Conservation (phyloP, 2,329 filamentous ascomycete species). For the Xylariales sp. region DNA sequence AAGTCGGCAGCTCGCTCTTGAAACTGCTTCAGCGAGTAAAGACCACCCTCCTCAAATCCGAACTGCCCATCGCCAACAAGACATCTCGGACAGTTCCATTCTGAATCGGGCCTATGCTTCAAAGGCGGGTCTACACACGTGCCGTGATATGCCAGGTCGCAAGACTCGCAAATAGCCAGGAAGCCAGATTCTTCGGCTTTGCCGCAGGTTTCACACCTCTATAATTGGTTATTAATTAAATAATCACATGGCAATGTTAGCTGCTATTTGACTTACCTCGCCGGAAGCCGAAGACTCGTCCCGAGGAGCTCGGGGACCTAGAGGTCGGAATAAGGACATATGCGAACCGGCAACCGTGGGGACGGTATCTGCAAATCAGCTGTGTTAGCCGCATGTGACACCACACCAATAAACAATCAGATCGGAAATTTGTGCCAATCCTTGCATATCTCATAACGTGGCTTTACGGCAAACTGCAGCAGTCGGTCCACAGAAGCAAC, state of each 20-base stretch:
- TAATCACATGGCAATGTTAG: background rate
- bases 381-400: slow-evolving; percentile 28
- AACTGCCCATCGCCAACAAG: slow-evolving; percentile 95
- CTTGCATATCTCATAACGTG: slow-evolving; percentile 10
- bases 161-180: slow-evolving; percentile 83
- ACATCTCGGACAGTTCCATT: slow-evolving; percentile 96
- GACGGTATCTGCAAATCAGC: slow-evolving; percentile 46
- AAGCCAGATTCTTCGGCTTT: slow-evolving; percentile 67
- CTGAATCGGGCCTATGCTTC: slow-evolving; percentile 69
- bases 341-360: slow-evolving; percentile 93
- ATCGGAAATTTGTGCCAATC: slow-evolving; percentile 3
- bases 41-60: slow-evolving; percentile 91
- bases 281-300: slow-evolving; percentile 43
- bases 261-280: slow-evolving; percentile 33
- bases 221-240: slow-evolving; percentile 18
- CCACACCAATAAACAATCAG: slow-evolving; percentile 19
- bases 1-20: slow-evolving; percentile 95
- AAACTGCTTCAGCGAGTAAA: slow-evolving; percentile 93
- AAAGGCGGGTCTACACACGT: slow-evolving; percentile 84
- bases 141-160: slow-evolving; percentile 82
- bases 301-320: slow-evolving; percentile 61
- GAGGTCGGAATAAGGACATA: slow-evolving; percentile 89
- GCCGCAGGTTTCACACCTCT: slow-evolving; percentile 84
- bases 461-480: slow-evolving; percentile 15
- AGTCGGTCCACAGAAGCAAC: too few relatives aligned